Base-by-base conservation (phyloP, 2,329 filamentous ascomycete genomes). In the Diaporthe australafricana region DNA sequence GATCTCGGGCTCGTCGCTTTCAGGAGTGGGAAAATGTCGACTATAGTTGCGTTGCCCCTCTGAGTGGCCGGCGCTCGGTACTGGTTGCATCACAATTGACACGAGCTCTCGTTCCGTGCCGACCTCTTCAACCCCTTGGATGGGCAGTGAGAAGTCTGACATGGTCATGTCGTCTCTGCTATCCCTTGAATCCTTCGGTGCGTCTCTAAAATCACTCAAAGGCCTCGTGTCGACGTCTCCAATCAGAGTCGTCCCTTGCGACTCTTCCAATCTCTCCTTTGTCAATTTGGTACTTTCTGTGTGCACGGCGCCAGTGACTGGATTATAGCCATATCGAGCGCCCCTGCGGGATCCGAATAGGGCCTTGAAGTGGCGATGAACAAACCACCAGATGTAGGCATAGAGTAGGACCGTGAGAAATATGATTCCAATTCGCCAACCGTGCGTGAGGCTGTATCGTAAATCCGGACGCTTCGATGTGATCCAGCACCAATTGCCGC, bases 401-500 rank as follows among this genome's bases (percentile, higher is more conserved):
- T 86, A 86, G n/a, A 84, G 82, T 35, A 72, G 74, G 22, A 85
- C 79, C 0, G 82, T 83, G 6, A 77, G 74, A 48, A 82, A 72
- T 63, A 86, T 83, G 40, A 86, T 83, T 12, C 79, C 78, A 55
- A 86, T 80, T 8, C 84, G 82, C 84, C 84, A 86, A 53, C 81
- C 84, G 68, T 86, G 84, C 0, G 82, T 83, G 55, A 86, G 78
- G 3, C 77, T 79, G 71, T 86, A 86, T 32, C 84, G 81, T 17
- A 85, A 77, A 17, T 80, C 81, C n/a, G 78, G 73, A 17, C 80
- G 76, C 3, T 78, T 73, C 17, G 77, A 73, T 17, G 79, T 76
- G 70, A 86, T 85, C 84, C 84, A 86, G 75, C 84, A 86, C 84
- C 84, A 86, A 69, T 86, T 66, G 3, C 35, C 38, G 35, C 82